Base-by-base conservation (phyloP, 805 yeast genomes). In the Ogataea thermomethanolica region DNA sequence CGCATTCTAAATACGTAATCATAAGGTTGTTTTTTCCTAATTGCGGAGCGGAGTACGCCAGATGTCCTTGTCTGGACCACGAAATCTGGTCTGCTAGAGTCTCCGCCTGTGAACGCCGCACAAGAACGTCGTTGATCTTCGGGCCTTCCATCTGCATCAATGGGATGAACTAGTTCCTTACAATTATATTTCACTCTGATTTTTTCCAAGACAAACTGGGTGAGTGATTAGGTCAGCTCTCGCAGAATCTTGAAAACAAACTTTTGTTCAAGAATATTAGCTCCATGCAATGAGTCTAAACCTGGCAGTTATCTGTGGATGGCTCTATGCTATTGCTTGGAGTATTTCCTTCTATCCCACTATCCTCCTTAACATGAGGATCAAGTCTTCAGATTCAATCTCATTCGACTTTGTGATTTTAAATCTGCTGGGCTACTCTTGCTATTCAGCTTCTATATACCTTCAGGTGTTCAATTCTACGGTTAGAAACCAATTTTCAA, bases 1-100 rank as follows among this genome's bases (percentile, higher is more conserved):
- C 61, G 44, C 88, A 79, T 51, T 82, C 90, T 43, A 88, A 55
- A 60, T 82, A 79, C 0, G 95, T 81, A 44, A 86, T 63, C 34
- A 68, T 65, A 15, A 87, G 54, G 44, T 71, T 71, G 43, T 44
- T 56, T 53, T 58, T 64, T 5, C 25, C 34, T 4, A 25, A 8
- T 10, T 25, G 55, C 49, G 62, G 65, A 41, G 56, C 62, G 6
- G 78, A 65, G 51, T 82, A 87, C 1, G 95, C 95, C 24, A 90
- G 74, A 50, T 87, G 78, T 10, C 96, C 96, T 49, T 81, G 84
- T 49, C 79, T 76, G 8, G 95, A 84, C 96, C 96, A 88, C 8
- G 87, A 73, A 8, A 82, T 35, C 15, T 37, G 51, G 29, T 41
- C 37, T 12, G 39, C 43, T 17, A 41, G 41, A n/a, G 37, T 44